These are phyloP conservation scores for Mitragyna speciosa DNA, from an alignment of 257 asterid species.

Conservation along the genomic window DNA sequence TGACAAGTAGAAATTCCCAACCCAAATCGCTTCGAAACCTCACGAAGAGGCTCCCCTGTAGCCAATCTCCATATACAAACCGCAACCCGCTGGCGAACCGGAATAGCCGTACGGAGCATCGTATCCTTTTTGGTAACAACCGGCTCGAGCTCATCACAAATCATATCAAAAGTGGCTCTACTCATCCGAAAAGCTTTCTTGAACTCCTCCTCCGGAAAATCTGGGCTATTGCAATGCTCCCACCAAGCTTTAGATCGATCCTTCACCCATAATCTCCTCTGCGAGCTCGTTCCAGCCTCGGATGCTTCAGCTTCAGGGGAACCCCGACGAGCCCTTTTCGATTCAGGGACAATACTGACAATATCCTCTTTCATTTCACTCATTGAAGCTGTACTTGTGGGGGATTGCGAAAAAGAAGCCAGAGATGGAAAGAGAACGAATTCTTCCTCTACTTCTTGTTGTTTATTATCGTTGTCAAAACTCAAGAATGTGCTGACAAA, in stretches of 20 bases:
- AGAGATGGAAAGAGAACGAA: background rate
- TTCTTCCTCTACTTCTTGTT: background rate
- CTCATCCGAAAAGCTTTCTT: conserved; percentile 67
- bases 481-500: conserved; percentile 19
- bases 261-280: conserved; percentile 78
- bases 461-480: conserved; percentile 9
- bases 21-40: conserved; percentile 78
- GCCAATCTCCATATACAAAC: conserved; percentile 85
- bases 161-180: conserved; percentile 58
- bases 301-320: conserved; percentile 25
- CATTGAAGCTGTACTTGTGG: background rate
- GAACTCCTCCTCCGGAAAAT: conserved; percentile 74
- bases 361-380: background rate
- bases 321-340: conserved; percentile 29
- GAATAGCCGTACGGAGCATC: conserved; percentile 82
- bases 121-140: conserved; percentile 73
- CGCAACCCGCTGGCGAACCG: conserved; percentile 87
- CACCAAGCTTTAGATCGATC: conserved; percentile 83
- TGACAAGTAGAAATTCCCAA: conserved; percentile 92
- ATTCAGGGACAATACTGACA: background rate
- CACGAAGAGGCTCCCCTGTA: conserved; percentile 90
- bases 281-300: conserved; percentile 22
- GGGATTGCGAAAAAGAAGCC: conserved; percentile 2
- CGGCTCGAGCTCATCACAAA: conserved; percentile 65
- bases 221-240: conserved; percentile 63